Conservation (phyloP, 2,329 filamentous ascomycete species). For the Penicillium hordei region DNA sequence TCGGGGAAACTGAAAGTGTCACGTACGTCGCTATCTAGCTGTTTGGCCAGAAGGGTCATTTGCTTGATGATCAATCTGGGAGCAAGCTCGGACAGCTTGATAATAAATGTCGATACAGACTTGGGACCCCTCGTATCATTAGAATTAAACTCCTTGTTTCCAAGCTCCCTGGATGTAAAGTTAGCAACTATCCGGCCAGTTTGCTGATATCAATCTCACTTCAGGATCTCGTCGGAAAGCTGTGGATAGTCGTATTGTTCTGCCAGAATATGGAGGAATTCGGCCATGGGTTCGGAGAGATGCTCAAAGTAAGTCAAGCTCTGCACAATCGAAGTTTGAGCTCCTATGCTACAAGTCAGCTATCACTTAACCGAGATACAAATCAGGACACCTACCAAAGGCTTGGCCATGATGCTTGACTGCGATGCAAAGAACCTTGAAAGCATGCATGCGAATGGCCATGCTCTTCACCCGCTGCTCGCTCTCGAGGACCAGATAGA, state of each 20-base stretch:
- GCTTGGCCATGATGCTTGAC: slow-evolving; percentile 97
- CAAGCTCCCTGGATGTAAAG: slow-evolving; percentile 66
- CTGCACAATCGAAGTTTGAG: slow-evolving; percentile 96
- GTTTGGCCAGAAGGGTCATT: slow-evolving; percentile 91
- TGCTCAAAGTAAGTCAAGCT: slow-evolving; percentile 98
- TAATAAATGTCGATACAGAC: slow-evolving; percentile 89
- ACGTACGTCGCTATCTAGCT: slow-evolving; percentile 84
- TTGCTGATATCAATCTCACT: slow-evolving; percentile 32
- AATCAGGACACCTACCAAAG: slow-evolving; percentile 63
- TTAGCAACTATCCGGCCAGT: slow-evolving; percentile 16
- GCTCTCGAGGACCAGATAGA: slow-evolving; percentile 91
- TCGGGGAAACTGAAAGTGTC: neutral
- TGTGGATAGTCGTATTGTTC: slow-evolving; percentile 98
- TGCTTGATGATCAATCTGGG: slow-evolving; percentile 94
- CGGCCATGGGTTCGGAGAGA: slow-evolving; percentile 97
- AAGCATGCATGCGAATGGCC: slow-evolving; percentile 90
- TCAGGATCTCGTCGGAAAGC: slow-evolving; percentile 86
- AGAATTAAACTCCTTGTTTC: slow-evolving; percentile 96
- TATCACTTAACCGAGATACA: neutral
- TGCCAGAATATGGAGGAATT: slow-evolving; percentile 91
- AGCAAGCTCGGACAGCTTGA: slow-evolving; percentile 87
- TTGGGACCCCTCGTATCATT: slow-evolving; percentile 95
- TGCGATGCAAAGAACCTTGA: slow-evolving; percentile 93
- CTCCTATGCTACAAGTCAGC: slow-evolving; percentile 56
- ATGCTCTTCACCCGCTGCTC: slow-evolving; percentile 89